Conservation (phyloP, 2,329 filamentous ascomycete species). For the Aspergillus persii region DNA sequence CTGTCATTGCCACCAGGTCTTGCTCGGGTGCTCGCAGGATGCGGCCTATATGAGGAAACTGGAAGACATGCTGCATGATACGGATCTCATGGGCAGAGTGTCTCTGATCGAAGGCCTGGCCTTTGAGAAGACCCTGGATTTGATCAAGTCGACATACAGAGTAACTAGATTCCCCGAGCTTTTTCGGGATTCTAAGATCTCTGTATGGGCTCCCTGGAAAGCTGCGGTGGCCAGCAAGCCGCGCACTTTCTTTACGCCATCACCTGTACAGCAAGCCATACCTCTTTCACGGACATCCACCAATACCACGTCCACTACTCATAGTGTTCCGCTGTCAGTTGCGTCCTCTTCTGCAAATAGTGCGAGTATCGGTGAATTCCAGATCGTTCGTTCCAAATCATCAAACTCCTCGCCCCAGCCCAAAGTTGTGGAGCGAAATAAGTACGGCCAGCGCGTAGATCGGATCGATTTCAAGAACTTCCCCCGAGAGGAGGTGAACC, state of each 20-base stretch:
- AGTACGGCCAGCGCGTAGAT: constrained; percentile 60
- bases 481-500: constrained; percentile 55
- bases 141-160: constrained; percentile 48
- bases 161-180: constrained; percentile 51
- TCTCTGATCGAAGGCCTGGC: constrained; percentile 57
- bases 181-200: constrained; percentile 55
- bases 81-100: constrained; percentile 47
- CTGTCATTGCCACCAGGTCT: constrained; percentile 59
- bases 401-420: constrained; percentile 21
- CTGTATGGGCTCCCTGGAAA: constrained; percentile 36
- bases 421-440: constrained; percentile 54
- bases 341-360: constrained; percentile 35
- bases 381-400: constrained; percentile 38
- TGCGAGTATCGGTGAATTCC: constrained; percentile 39
- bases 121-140: constrained; percentile 53
- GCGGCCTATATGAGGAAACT: constrained; percentile 54
- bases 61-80: constrained; percentile 48
- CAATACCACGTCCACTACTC: constrained; percentile 38
- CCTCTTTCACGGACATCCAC: constrained; percentile 39
- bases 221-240: constrained; percentile 28
- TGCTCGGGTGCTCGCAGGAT: constrained; percentile 60
- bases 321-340: constrained; percentile 34
- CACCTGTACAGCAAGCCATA: constrained; percentile 33
- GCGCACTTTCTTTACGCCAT: constrained; percentile 33
- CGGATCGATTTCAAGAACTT: constrained; percentile 50